Base-by-base conservation (phyloP, 2,329 filamentous ascomycete species). In the Trichoderma cornu-damae region DNA sequence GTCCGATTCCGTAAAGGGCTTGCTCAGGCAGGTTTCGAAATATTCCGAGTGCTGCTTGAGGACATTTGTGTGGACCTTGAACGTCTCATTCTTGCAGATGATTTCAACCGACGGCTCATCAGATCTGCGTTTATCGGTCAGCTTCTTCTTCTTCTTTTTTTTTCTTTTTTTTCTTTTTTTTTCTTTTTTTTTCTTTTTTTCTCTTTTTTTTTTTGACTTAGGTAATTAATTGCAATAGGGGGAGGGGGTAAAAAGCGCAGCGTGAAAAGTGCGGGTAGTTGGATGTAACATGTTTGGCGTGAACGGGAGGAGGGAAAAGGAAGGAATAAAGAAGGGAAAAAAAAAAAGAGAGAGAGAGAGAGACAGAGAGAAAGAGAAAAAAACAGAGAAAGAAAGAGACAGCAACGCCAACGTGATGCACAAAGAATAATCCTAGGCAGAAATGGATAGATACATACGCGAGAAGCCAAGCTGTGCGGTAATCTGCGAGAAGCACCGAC, bases 21-120 rank as follows among this genome's bases (percentile, higher is more conserved):
- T 60, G 50, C 61, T 61, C 22, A 71, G 50, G 58, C 67, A 68
- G 8, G 63, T 55, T 11, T 65, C 61, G 40, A 72, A 73, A 46
- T 73, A 73, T n/a, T 70, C 68, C 1, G 70, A 73, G 47, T 68
- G 64, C 22, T 63, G 62, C 7, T 60, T 66, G 6, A 73, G 64
- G 8, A 73, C 65, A 11, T 60, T 63, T 50, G 63, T 68, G 55
- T 70, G 66, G 12, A 69, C 66, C 12, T 60, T 63, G 24, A 72
- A 70, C 2, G 60, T 61, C 49, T 71, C 69, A 35, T 62, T 64
- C 38, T 66, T 63, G 20, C 61, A 64, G 32, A 61, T 66, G 47
- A 72, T 63, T 51, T 71, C 65, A 11, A 70, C 59, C 7, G 64
- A 58, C 34, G 68, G 64, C n/a, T 69, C 66, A 28, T 68, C 65